Conservation (phyloP, 2,329 filamentous ascomycete genomes). For the Gliomastix tumulicola region DNA sequence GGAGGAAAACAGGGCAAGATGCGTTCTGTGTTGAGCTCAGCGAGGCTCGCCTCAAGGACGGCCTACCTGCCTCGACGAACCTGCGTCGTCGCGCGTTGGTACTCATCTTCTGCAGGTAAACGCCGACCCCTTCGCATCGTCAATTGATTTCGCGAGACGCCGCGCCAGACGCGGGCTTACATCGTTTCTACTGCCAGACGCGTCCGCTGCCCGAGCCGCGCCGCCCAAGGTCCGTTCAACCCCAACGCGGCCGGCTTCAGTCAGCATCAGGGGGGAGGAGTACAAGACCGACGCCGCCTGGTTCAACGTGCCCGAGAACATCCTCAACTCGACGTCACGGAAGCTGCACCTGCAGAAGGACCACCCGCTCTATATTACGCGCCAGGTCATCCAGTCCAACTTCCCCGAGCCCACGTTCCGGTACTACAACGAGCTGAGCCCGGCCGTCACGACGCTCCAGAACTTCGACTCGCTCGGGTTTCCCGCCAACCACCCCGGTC, state of each 20-base stretch:
- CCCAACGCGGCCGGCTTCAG: conserved; percentile 20
- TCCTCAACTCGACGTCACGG: conserved; percentile 67
- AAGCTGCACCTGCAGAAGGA: conserved; percentile 84
- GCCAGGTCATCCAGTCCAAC: conserved; percentile 83
- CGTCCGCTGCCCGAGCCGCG: no score
- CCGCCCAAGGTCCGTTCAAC: no score
- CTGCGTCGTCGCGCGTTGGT: no score
- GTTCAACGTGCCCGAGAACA: conserved; percentile 76
- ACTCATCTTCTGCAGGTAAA: no score
- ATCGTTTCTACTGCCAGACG: no score
- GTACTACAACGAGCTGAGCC: conserved; percentile 71
- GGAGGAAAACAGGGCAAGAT: no score
- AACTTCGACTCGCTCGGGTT: conserved; percentile 99
- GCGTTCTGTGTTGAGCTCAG: no score
- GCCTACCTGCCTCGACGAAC: no score
- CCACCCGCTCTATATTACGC: conserved; percentile 85
- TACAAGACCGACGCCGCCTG: conserved; percentile 67
- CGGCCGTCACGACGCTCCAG: conserved; percentile 75
- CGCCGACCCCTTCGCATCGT: no score
- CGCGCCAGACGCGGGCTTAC: no score
- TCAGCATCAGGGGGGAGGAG: conserved; percentile 54
- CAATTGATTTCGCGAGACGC: no score
- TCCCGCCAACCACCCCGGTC: conserved; percentile 77
- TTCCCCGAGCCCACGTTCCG: conserved; percentile 70
- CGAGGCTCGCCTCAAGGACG: no score